Evolutionary conservation across 331 rosid genomes (phyloP).

Genomic region (Malus hybrid): DNA sequence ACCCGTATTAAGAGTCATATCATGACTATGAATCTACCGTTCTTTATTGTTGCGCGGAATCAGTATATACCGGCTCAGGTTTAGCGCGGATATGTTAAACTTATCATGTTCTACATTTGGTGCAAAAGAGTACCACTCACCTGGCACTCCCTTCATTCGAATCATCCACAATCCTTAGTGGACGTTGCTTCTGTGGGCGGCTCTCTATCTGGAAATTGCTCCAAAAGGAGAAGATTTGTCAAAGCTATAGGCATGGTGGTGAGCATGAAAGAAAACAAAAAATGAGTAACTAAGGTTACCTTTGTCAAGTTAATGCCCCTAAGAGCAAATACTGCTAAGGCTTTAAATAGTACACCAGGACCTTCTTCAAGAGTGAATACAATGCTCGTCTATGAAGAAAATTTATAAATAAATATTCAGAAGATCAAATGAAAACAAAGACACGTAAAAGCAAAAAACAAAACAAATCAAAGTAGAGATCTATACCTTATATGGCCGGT

Average conservation of each 20-base stretch:
- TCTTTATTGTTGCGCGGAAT: no score
- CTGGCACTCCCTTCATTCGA: constrained; percentile 68
- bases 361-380: constrained; percentile 90
- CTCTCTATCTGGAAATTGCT: constrained; percentile 69
- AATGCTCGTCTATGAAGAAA: constrained; percentile 63
- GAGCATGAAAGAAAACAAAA: background rate
- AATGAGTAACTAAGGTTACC: constrained; percentile 26
- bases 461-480: background rate
- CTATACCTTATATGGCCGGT: constrained; percentile 53
- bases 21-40: background rate
- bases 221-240: constrained; percentile 12
- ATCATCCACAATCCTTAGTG: constrained; percentile 71
- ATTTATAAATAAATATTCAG: constrained; percentile 10
- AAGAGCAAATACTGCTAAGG: constrained; percentile 75
- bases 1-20: background rate
- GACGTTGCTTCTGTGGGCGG: constrained; percentile 69
- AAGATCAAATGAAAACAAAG: background rate
- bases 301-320: constrained; percentile 70
- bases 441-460: background rate
- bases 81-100: background rate
- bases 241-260: background rate
- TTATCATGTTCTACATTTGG: background rate
- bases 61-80: background rate
- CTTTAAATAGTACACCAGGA: constrained; percentile 83
- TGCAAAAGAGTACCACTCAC: constrained; percentile 37